Conservation (phyloP, 495 filamentous ascomycete species). For the Margaritispora aquatica region DNA sequence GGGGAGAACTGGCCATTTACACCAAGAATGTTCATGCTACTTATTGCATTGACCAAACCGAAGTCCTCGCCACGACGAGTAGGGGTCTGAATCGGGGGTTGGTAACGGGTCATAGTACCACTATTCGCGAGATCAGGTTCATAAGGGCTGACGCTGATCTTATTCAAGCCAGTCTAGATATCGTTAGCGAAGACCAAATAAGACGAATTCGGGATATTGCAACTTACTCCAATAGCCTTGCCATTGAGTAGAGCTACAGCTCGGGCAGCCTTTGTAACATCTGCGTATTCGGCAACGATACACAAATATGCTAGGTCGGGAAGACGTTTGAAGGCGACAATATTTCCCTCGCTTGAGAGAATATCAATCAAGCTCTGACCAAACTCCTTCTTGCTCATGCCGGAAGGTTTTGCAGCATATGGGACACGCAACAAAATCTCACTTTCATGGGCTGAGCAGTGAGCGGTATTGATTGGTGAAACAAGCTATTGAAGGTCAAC, state of each 20-base stretch:
- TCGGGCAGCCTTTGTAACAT: constrained; percentile 32
- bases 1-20: not conserved
- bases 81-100: not conserved
- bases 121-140: not conserved
- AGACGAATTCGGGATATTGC: not conserved
- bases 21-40: not conserved
- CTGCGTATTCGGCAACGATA: constrained; percentile 50
- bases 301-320: constrained; percentile 30
- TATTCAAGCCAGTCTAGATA: not conserved
- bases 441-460: constrained; percentile 37
- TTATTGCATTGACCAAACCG: not conserved
- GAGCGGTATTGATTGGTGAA: not conserved
- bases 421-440: constrained; percentile 42
- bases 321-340: constrained; percentile 43
- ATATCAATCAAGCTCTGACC: constrained; percentile 40
- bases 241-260: constrained; percentile 7
- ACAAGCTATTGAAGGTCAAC: constrained; percentile 16
- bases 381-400: constrained; percentile 24
- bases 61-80: not conserved
- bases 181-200: not conserved
- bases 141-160: not conserved
- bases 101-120: not conserved
- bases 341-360: constrained; percentile 44
- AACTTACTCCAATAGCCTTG: not conserved
- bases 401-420: constrained; percentile 13